Evolutionary conservation across 2,329 filamentous ascomycete genomes (phyloP).

Genomic region (Neonectria neomacrospora): DNA sequence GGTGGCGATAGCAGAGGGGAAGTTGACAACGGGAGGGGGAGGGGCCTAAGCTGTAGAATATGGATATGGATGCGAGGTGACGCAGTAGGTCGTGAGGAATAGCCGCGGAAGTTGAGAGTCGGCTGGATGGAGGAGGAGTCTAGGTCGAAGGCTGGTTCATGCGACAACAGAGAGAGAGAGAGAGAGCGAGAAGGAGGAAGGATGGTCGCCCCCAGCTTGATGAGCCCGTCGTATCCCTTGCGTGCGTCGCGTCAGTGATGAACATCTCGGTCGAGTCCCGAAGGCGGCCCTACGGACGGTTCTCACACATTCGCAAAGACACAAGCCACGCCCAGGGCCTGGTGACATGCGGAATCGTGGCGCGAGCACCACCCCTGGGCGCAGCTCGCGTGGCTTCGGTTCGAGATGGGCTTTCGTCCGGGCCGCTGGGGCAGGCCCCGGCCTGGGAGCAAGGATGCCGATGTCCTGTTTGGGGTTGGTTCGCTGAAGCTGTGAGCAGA

Average conservation of each 20-base stretch:
- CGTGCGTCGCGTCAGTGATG: slow-evolving; percentile 28
- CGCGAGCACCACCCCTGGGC: slow-evolving; percentile 15
- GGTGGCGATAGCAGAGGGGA: slow-evolving; percentile 14
- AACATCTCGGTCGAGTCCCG: slow-evolving; percentile 42
- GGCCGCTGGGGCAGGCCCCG: slow-evolving; percentile 40
- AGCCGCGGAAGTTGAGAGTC: slow-evolving; percentile 36
- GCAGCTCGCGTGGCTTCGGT: slow-evolving; percentile 41
- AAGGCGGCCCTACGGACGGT: slow-evolving; percentile 36
- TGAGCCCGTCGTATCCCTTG: slow-evolving; percentile 21
- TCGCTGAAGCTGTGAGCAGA: slow-evolving; percentile 19
- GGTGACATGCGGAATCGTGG: slow-evolving; percentile 13
- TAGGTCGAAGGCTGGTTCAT: slow-evolving; percentile 16
- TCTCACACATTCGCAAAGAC: background rate
- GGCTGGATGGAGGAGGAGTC: slow-evolving; percentile 35
- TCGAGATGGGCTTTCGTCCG: slow-evolving; percentile 36
- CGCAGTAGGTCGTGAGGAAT: slow-evolving; percentile 31
- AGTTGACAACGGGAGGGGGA: slow-evolving; percentile 4
- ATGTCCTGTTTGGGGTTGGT: slow-evolving; percentile 28
- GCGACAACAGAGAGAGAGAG: slow-evolving; percentile 14
- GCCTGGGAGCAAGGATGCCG: slow-evolving; percentile 36
- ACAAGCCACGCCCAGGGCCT: background rate
- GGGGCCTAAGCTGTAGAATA: slow-evolving; percentile 17
- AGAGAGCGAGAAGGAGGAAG: slow-evolving; percentile 14
- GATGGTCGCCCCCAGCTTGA: background rate
- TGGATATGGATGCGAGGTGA: slow-evolving; percentile 25